Base-by-base conservation (phyloP, 192 early-diverging fungal genomes). In the Tieghemiomyces parasiticus region DNA sequence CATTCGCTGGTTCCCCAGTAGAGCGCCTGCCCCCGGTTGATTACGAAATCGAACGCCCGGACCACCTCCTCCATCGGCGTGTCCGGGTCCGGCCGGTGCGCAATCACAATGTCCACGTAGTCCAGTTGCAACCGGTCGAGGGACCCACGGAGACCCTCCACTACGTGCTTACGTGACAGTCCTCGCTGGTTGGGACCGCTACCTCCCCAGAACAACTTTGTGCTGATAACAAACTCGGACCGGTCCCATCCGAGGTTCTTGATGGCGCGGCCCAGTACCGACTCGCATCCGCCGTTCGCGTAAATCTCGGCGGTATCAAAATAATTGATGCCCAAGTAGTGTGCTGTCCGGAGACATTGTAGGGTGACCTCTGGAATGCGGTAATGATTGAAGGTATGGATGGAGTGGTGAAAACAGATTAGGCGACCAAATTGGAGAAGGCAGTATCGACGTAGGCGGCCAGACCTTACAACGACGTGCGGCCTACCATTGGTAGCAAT, bases 1-100 rank as follows among this genome's bases (percentile, higher is more conserved):
- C 90, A 92, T 70, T 92, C 90, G 31, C 75, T 77, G 1, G 87
- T 87, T 31, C 88, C 85, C 87, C 88, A 92, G 69, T 91, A 90
- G 25, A 90, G 80, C 12, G 85, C 82, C 75, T 76, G 76, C 33
- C 88, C 88, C 60, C 81, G 77, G 42, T 90, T 82, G 61, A 92
- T 88, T 20, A 84, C 74, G 69, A 73, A 76, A 64, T 89, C 88
- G 65, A 92, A 92, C 4, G 86, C 90, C 1, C 88, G 81, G 13
- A 92, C 88, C 44, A 79, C 79, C 67, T 92, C 88, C 60, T 88
- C 83, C 84, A 88, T 92, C n/a, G 88, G 88, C 33, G 80, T 84
- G 58, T 75, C 71, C 13, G 60, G 54, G 62, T 86, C 88, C 16
- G 87, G 88, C 30, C 90, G 71, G 64, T 92, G 90, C 24, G 90